Percentiles rank a stretch among this genome's conserved stretches.
phyloP scores from a whole-genome alignment of 2,329 filamentous ascomycete genomes.

The Westerdykella sp. region DNA sequence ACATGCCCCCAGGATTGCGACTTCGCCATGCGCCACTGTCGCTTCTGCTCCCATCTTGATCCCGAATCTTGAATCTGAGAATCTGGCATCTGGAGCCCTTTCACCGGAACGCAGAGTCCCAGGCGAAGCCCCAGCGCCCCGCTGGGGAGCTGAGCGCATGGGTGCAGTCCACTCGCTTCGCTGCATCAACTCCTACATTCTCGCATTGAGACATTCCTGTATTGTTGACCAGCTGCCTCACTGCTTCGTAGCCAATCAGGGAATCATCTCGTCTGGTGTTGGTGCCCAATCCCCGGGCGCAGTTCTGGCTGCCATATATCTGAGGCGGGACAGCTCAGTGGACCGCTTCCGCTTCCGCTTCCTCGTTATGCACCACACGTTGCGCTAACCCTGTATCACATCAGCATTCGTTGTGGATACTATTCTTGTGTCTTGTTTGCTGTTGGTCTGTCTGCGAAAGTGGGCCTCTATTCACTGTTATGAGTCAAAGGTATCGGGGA shows the following conservation, averaged over 20 bases:
- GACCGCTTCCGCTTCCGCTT: slow-evolving; percentile 18
- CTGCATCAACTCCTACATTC: slow-evolving; percentile 10
- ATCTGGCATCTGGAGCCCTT: neutral
- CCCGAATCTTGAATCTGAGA: no score
- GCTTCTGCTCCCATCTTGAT: slow-evolving; percentile 1
- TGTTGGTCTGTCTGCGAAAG: neutral
- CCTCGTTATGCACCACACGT: slow-evolving; percentile 3
- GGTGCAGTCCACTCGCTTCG: slow-evolving; percentile 20
- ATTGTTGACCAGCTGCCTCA: slow-evolving; percentile 20
- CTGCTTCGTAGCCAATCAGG: slow-evolving; percentile 11
- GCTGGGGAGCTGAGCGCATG: slow-evolving; percentile 17
- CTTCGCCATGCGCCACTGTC: slow-evolving; percentile 8
- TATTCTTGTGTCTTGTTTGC: slow-evolving; percentile 3
- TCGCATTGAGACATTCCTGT: slow-evolving; percentile 16
- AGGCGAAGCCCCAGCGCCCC: slow-evolving; percentile 11
- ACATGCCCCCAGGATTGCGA: no score
- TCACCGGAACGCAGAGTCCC: neutral
- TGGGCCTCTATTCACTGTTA: slow-evolving; percentile 9
- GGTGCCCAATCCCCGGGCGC: slow-evolving; percentile 23
- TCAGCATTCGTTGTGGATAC: slow-evolving; percentile 10
- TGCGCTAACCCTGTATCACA: neutral
- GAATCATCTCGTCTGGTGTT: slow-evolving; percentile 8
- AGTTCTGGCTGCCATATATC: slow-evolving; percentile 21
- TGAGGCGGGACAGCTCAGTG: slow-evolving; percentile 31
- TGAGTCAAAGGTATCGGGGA: no score